Percentiles rank a stretch among this genome's conserved stretches.
phyloP scores from a whole-genome alignment of 805 yeast species.

The Vanderwaltozyma verrucispora region DNA sequence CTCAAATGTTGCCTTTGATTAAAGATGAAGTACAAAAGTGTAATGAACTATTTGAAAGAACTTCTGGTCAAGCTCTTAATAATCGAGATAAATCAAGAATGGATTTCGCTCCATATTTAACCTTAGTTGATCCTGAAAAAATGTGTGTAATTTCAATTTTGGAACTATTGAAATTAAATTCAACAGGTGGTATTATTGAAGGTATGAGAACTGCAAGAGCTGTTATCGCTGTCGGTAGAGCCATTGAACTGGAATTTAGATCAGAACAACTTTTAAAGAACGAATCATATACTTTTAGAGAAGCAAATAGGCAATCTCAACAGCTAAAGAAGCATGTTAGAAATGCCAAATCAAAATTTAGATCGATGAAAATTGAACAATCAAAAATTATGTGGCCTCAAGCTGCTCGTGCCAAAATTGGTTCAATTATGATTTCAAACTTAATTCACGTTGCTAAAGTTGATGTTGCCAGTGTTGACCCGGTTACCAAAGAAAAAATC shows the following conservation, averaged over 20 bases:
- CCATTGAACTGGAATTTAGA: constrained; percentile 75
- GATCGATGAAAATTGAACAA: constrained; percentile 30
- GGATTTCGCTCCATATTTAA: constrained; percentile 67
- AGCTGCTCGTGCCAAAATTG: constrained; percentile 56
- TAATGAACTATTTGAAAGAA: constrained; percentile 29
- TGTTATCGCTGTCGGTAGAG: constrained; percentile 69
- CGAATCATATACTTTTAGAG: constrained; percentile 46
- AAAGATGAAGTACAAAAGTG: constrained; percentile 55
- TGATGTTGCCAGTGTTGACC: constrained; percentile 70
- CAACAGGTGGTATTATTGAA: constrained; percentile 64
- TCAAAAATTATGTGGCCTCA: constrained; percentile 44
- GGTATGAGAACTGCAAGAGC: constrained; percentile 83
- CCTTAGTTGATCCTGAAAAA: constrained; percentile 65
- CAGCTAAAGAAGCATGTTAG: constrained; percentile 34
- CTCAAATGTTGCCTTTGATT: constrained; percentile 59
- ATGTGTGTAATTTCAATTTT: constrained; percentile 76
- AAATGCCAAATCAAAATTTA: constrained; percentile 29
- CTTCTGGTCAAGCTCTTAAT: constrained; percentile 1
- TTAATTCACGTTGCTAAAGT: constrained; percentile 76
- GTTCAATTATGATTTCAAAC: constrained; percentile 66
- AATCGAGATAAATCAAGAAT: constrained; percentile 33
- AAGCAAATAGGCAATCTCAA: constrained; percentile 38
- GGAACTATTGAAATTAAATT: constrained; percentile 64
- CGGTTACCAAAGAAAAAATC: constrained; percentile 58
- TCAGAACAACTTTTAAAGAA: constrained; percentile 52